phyloP scores from a whole-genome alignment of 2,329 filamentous ascomycete genomes.

The Colletotrichum gigasporum region DNA sequence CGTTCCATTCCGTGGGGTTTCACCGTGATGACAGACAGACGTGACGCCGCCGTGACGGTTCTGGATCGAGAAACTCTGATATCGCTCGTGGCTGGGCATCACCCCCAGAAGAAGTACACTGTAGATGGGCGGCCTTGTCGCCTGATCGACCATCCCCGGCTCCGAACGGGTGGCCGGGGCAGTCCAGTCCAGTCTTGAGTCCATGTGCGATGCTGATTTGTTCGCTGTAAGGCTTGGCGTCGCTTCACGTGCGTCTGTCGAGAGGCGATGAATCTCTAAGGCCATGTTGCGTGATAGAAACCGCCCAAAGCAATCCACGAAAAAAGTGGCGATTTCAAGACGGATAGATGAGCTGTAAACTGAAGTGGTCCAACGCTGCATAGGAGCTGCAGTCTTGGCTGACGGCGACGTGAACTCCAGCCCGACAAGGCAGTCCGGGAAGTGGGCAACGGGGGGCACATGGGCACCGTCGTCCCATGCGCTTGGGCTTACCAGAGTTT shows the following conservation, averaged over 20 bases:
- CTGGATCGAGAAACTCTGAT: too few species aligned
- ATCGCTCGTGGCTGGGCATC: too few species aligned
- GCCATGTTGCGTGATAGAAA: too few species aligned
- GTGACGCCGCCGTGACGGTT: too few species aligned
- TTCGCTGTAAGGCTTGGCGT: background rate
- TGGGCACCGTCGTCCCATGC: background rate
- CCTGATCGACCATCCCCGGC: too few species aligned
- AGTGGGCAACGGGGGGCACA: background rate
- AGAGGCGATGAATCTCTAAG: background rate
- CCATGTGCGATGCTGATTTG: background rate
- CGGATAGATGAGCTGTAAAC: too few species aligned
- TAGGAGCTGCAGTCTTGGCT: background rate
- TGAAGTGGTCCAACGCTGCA: too few species aligned
- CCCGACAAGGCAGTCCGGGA: background rate
- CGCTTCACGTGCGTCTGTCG: background rate
- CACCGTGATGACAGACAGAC: background rate
- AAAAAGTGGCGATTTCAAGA: too few species aligned
- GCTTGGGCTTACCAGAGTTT: background rate
- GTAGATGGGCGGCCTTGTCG: too few species aligned
- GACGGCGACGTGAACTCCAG: background rate
- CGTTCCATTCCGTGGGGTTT: background rate
- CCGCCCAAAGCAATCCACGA: too few species aligned
- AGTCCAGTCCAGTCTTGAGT: background rate
- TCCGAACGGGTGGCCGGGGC: too few species aligned
- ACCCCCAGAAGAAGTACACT: too few species aligned